Evolutionary conservation across 495 filamentous ascomycete genomes (phyloP).

Genomic region (Neurospora terricola): DNA sequence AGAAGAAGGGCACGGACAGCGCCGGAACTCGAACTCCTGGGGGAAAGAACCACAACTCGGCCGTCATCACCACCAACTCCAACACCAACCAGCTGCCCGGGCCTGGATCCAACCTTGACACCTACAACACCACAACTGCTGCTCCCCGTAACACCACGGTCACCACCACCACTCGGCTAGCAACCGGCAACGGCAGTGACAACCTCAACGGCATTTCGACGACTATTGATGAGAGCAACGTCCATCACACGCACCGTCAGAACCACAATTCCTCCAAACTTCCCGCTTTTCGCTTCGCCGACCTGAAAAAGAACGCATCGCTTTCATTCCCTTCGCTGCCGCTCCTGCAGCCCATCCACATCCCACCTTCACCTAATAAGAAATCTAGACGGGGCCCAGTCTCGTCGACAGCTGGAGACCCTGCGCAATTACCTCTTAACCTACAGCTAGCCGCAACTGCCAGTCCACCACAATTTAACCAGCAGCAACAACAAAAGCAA

Average conservation of each 20-base stretch:
- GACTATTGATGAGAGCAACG: background rate
- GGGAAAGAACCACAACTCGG: background rate
- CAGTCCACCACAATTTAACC: conserved; percentile 7
- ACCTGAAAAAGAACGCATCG: conserved; percentile 33
- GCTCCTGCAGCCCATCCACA: conserved; percentile 18
- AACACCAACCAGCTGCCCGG: conserved; percentile 4
- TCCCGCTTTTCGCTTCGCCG: conserved; percentile 38
- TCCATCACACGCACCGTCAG: conserved; percentile 33
- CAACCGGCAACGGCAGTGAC: conserved; percentile 1
- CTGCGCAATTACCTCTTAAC: conserved; percentile 1
- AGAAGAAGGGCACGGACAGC: background rate
- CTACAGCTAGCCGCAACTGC: conserved; percentile 9
- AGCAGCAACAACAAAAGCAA: conserved; percentile 10
- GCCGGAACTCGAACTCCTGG: background rate
- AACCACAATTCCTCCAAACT: conserved; percentile 41
- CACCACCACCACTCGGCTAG: background rate
- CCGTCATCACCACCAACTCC: conserved; percentile 7
- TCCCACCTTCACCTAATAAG: conserved; percentile 23
- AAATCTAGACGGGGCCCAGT: conserved; percentile 11
- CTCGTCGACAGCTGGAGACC: conserved; percentile 16
- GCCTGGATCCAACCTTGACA: background rate
- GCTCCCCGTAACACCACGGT: background rate
- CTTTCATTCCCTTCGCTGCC: conserved; percentile 14
- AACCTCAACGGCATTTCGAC: conserved; percentile 16
- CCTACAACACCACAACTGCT: conserved; percentile 2